Percentiles rank a stretch among this genome's conserved stretches.
These are phyloP conservation scores for Protoeuglena noctilucae DNA, from an alignment of 139 green algal species.

Conservation along the genomic window DNA sequence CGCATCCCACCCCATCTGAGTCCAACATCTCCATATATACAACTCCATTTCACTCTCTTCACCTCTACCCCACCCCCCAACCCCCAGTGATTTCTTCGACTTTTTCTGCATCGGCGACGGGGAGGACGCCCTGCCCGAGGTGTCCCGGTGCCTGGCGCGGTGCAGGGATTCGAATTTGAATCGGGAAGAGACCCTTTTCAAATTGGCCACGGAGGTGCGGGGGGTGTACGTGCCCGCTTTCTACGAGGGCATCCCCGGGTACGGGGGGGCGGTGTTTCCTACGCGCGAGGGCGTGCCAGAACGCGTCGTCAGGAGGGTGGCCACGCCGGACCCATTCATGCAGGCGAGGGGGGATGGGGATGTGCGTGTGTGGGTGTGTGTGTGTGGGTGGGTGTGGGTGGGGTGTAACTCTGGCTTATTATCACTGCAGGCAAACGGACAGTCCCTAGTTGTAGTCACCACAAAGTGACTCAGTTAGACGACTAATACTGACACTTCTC, in stretches of 20 bases:
- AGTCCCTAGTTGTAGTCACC: no score
- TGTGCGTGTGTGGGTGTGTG: no score
- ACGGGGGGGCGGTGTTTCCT: slow-evolving; percentile 44
- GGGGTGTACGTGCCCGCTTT: slow-evolving; percentile 64
- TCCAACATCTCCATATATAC: no score
- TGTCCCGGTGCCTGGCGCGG: slow-evolving; percentile 32
- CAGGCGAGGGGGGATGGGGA: no score
- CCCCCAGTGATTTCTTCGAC: slow-evolving; percentile 63
- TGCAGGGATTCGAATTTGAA: slow-evolving; percentile 28
- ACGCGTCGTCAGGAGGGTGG: slow-evolving; percentile 35
- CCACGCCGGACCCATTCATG: slow-evolving; percentile 38
- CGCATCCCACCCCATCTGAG: no score
- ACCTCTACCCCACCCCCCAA: no score
- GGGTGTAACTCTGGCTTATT: no score
- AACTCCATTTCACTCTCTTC: no score
- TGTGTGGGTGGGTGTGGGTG: no score
- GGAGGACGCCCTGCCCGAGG: slow-evolving; percentile 35
- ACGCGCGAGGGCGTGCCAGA: slow-evolving; percentile 31
- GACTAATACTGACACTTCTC: no score
- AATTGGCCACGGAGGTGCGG: slow-evolving; percentile 26
- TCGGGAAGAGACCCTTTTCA: slow-evolving; percentile 32
- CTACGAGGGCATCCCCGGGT: slow-evolving; percentile 35
- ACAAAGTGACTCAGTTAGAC: no score
- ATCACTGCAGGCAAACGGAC: no score
- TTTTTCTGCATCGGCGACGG: slow-evolving; percentile 49